phyloP scores from a whole-genome alignment of 768 basidiomycete species.

The Russula sp. region DNA sequence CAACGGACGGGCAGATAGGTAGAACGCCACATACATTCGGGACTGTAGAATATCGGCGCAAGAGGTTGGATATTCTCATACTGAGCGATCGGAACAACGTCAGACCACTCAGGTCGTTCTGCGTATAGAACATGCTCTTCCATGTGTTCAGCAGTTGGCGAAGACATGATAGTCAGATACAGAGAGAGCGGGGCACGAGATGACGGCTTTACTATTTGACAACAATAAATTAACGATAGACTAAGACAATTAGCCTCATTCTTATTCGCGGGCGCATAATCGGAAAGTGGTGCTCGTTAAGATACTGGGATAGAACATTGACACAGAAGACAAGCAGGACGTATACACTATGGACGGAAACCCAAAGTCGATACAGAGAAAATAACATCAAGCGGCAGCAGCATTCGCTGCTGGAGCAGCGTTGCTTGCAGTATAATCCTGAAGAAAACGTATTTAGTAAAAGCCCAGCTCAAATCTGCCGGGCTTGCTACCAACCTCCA shows the following conservation, averaged over 20 bases:
- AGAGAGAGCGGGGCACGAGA: too few species aligned
- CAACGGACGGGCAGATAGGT: constrained; percentile 3
- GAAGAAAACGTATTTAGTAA: constrained; percentile 8
- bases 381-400: constrained; percentile 23
- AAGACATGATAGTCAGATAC: constrained; percentile 7
- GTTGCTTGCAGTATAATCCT: constrained; percentile 68
- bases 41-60: constrained; percentile 87
- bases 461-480: background rate
- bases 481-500: constrained; percentile 63
- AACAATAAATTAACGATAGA: background rate
- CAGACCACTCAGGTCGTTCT: constrained; percentile 69
- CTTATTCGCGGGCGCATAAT: background rate
- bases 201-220: background rate
- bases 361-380: constrained; percentile 5
- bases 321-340: constrained; percentile 14
- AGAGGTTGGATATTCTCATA: constrained; percentile 73
- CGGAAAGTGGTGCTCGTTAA: background rate
- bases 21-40: constrained; percentile 61
- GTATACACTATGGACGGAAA: constrained; percentile 18
- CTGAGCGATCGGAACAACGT: constrained; percentile 74
- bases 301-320: constrained; percentile 6
- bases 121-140: constrained; percentile 40
- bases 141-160: background rate
- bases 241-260: constrained; percentile 2
- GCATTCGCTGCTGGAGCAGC: constrained; percentile 35